Conservation (phyloP, 345 rosid genomes). For the Bruguiera parviflora region DNA sequence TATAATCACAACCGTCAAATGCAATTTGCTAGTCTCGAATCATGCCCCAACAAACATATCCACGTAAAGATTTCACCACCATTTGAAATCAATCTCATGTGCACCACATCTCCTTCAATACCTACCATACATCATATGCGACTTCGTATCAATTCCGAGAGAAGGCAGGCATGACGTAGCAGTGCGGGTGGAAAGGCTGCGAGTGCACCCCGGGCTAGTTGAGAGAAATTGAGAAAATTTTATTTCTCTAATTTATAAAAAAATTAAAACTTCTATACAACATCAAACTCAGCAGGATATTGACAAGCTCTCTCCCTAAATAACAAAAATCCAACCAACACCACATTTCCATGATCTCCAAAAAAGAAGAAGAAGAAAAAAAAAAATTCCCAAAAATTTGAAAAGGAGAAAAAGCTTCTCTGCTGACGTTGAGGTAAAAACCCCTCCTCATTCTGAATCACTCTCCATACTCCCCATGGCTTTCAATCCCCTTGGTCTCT, state of each 20-base stretch:
- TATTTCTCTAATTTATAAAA: neutral
- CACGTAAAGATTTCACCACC: too few relatives aligned
- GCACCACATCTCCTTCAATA: too few relatives aligned
- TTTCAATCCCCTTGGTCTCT: constrained; percentile 77
- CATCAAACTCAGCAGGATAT: neutral
- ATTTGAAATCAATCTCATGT: too few relatives aligned
- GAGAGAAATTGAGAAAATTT: neutral
- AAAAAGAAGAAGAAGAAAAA: neutral
- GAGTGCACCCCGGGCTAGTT: too few relatives aligned
- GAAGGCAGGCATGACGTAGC: too few relatives aligned
- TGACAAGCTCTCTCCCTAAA: neutral
- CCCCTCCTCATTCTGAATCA: constrained; percentile 52
- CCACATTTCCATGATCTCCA: neutral
- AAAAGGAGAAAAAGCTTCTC: neutral
- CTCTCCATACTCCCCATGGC: constrained; percentile 73
- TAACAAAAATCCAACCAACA: neutral
- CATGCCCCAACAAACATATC: too few relatives aligned
- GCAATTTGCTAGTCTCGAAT: too few relatives aligned
- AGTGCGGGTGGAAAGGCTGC: too few relatives aligned
- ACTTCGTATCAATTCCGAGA: too few relatives aligned
- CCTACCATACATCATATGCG: too few relatives aligned
- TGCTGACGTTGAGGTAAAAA: neutral
- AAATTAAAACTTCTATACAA: neutral
- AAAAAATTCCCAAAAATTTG: neutral
- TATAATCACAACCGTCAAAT: too few relatives aligned